These are phyloP conservation scores for Cutaneotrichosporon daszewskae DNA, from an alignment of 1,284 basidiomycete species.

Conservation along the genomic window DNA sequence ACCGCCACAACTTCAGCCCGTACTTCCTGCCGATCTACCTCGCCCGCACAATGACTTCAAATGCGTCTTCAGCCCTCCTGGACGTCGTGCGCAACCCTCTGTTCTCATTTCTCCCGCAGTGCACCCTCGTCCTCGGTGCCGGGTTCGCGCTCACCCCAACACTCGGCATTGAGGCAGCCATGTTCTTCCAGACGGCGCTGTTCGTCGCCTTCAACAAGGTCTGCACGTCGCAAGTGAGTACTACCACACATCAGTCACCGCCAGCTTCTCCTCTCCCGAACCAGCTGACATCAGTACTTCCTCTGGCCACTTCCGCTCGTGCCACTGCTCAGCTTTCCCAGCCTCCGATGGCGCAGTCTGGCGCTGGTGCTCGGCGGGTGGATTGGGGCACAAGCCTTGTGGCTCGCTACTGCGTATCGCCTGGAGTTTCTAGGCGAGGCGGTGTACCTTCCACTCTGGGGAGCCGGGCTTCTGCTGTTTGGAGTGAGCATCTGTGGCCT, in stretches of 20 bases:
- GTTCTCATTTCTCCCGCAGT: conserved; percentile 50
- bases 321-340: conserved; percentile 67
- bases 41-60: conserved; percentile 2
- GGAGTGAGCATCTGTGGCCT: conserved; percentile 52
- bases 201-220: conserved; percentile 98
- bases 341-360: conserved; percentile 52
- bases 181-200: conserved; percentile 76
- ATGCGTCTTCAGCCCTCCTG: conserved; percentile 2
- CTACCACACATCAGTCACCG: background rate
- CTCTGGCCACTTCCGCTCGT: conserved; percentile 93
- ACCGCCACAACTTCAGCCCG: conserved; percentile 96
- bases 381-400: conserved; percentile 66
- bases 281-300: conserved; percentile 66
- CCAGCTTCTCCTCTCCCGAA: background rate
- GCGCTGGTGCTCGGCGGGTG: conserved; percentile 58
- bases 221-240: conserved; percentile 83
- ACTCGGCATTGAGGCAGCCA: conserved; percentile 61
- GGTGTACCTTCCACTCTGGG: conserved; percentile 71
- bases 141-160: conserved; percentile 44
- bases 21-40: conserved; percentile 96
- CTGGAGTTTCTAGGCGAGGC: conserved; percentile 78
- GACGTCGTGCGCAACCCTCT: conserved; percentile 34
- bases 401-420: conserved; percentile 77
- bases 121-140: conserved; percentile 31
- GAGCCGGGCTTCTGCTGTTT: conserved; percentile 67